phyloP scores from a whole-genome alignment of 805 yeast species.

The Metschnikowia rubicola region DNA sequence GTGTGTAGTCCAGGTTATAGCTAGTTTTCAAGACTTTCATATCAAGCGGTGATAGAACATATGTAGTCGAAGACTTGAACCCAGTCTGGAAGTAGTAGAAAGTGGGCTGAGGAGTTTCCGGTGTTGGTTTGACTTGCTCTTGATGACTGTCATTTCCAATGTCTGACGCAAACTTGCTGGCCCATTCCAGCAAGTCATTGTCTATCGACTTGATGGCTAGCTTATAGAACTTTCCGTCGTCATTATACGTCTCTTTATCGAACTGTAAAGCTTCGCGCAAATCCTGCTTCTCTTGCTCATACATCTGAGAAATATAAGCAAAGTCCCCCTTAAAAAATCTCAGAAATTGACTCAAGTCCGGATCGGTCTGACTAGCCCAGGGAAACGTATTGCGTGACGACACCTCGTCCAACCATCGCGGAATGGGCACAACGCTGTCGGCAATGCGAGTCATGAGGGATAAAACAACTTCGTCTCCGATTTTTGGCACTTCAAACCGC shows the following conservation, averaged over 20 bases:
- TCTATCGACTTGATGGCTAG: conserved; percentile 58
- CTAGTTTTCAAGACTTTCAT: conserved; percentile 63
- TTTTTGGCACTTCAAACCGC: conserved; percentile 54
- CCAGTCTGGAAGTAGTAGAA: conserved; percentile 78
- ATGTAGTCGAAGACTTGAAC: conserved; percentile 59
- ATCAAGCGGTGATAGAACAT: conserved; percentile 75
- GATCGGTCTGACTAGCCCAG: conserved; percentile 35
- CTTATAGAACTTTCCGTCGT: conserved; percentile 50
- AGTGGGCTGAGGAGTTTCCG: conserved; percentile 30
- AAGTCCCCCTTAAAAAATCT: conserved; percentile 68
- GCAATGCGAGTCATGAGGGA: conserved; percentile 55
- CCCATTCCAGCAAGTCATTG: conserved; percentile 39
- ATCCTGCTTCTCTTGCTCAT: conserved; percentile 54
- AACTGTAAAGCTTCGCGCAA: conserved; percentile 50
- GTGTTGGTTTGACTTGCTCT: conserved; percentile 9
- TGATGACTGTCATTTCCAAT: conserved; percentile 8
- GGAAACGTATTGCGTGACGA: conserved; percentile 45
- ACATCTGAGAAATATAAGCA: conserved; percentile 50
- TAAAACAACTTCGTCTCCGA: conserved; percentile 53
- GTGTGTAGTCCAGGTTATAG: conserved; percentile 54
- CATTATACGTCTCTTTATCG: conserved; percentile 59
- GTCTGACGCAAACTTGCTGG: conserved; percentile 24
- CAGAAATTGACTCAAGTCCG: conserved; percentile 44
- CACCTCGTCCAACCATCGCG: conserved; percentile 31
- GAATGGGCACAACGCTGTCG: conserved; percentile 49